Percentiles rank a stretch among this genome's conserved stretches.
Evolutionary conservation across 805 yeast genomes (phyloP).

Genomic region (Dipodascus albidus): DNA sequence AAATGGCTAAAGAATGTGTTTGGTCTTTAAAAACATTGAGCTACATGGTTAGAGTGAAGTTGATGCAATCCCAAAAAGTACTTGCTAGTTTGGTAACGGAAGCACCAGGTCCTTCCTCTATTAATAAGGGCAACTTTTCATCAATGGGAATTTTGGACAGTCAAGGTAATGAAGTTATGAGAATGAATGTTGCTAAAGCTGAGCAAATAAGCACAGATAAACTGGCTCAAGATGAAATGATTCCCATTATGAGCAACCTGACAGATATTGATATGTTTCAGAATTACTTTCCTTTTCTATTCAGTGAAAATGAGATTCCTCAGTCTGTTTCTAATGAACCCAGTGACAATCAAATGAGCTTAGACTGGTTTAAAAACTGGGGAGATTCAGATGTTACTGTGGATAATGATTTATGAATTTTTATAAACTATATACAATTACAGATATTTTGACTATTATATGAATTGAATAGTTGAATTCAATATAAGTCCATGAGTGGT

Average conservation of each 20-base stretch:
- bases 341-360: background rate
- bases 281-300: background rate
- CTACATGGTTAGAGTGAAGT: slow-evolving; percentile 36
- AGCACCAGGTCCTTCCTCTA: slow-evolving; percentile 42
- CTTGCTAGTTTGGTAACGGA: slow-evolving; percentile 32
- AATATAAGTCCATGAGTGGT: too few species aligned
- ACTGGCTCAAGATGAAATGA: background rate
- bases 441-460: too few species aligned
- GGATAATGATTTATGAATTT: background rate
- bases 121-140: slow-evolving; percentile 37
- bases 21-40: slow-evolving; percentile 51
- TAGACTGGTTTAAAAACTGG: background rate
- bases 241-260: background rate
- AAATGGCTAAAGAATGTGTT: slow-evolving; percentile 48
- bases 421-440: background rate
- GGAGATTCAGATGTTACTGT: background rate
- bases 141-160: slow-evolving; percentile 34
- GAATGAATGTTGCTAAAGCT: background rate
- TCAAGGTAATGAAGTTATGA: slow-evolving; percentile 8
- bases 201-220: background rate
- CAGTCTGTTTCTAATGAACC: background rate
- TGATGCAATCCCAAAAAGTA: slow-evolving; percentile 29
- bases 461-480: too few species aligned
- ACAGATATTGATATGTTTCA: background rate
- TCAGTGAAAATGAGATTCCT: background rate